Percentiles rank a stretch among this genome's conserved stretches.
Conservation (phyloP, 2,329 filamentous ascomycete species). For the Ophiostoma angusticollis region DNA sequence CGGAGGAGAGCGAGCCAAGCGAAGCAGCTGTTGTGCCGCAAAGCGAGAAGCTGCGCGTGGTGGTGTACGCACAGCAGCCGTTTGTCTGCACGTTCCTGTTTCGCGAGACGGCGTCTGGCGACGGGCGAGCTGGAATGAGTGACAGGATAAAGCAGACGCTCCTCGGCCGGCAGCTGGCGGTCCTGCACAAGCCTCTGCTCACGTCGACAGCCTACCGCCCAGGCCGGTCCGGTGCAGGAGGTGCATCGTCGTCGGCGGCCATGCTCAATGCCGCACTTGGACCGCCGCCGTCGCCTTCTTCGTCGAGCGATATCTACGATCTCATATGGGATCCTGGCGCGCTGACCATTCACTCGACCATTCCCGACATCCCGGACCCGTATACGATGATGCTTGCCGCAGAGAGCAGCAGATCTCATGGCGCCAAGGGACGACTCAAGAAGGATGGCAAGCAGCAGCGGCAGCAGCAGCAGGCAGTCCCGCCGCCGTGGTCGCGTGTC, state of each 20-base stretch:
- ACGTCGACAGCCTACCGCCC: slow-evolving; percentile 45
- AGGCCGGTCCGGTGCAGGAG: slow-evolving; percentile 29
- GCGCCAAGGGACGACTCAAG: background rate
- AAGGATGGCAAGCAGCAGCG: background rate
- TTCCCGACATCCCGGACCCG: slow-evolving; percentile 51
- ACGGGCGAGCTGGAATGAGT: background rate
- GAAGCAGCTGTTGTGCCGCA: slow-evolving; percentile 28
- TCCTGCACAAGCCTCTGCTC: slow-evolving; percentile 43
- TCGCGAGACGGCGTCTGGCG: slow-evolving; percentile 11
- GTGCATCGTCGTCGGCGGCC: background rate
- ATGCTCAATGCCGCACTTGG: slow-evolving; percentile 2
- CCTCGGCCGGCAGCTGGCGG: slow-evolving; percentile 34
- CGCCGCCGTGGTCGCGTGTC: slow-evolving; percentile 39
- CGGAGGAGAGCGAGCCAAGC: no score
- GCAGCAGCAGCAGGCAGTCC: background rate
- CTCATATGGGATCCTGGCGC: slow-evolving; percentile 47
- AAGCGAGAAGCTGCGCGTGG: slow-evolving; percentile 47
- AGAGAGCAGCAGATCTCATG: background rate
- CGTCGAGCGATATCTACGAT: slow-evolving; percentile 39
- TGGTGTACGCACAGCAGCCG: slow-evolving; percentile 60
- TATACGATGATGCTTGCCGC: background rate
- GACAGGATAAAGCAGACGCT: slow-evolving; percentile 5
- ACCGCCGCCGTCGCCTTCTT: background rate
- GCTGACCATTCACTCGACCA: slow-evolving; percentile 47
- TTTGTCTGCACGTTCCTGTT: slow-evolving; percentile 73